Evolutionary conservation across 1,139 yeast species (phyloP).

Genomic region (Pichia sp.): DNA sequence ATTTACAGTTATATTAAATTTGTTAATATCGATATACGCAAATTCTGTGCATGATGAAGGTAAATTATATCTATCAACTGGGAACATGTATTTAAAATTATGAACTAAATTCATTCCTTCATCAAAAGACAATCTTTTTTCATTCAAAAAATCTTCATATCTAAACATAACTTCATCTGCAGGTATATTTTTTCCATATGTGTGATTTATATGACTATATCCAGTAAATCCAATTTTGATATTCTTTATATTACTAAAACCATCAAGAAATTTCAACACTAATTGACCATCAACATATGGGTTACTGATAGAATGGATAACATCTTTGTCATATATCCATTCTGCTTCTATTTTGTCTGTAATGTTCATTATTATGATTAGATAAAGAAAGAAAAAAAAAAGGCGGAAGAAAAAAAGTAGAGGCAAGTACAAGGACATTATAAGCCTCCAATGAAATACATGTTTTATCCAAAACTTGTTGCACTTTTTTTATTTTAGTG

Average conservation of each 20-base stretch:
- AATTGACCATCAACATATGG: background rate
- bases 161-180: background rate
- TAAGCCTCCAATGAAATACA: background rate
- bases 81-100: background rate
- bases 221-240: background rate
- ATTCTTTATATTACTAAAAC: background rate
- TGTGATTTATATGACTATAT: background rate
- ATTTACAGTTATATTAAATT: background rate
- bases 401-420: no score
- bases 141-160: background rate
- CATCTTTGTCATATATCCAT: background rate
- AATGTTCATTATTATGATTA: background rate
- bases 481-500: no score
- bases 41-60: background rate
- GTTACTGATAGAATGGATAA: background rate
- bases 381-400: no score
- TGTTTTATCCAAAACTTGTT: no score
- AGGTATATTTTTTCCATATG: background rate
- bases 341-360: background rate
- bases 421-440: no score
- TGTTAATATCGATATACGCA: background rate
- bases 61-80: background rate
- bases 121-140: no score
- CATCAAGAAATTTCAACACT: background rate
- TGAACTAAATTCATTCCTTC: background rate